Percentiles rank a stretch among this genome's conserved stretches.
Conservation (phyloP, 1,284 basidiomycete genomes). For the Rhodotorula mucilaginosa region DNA sequence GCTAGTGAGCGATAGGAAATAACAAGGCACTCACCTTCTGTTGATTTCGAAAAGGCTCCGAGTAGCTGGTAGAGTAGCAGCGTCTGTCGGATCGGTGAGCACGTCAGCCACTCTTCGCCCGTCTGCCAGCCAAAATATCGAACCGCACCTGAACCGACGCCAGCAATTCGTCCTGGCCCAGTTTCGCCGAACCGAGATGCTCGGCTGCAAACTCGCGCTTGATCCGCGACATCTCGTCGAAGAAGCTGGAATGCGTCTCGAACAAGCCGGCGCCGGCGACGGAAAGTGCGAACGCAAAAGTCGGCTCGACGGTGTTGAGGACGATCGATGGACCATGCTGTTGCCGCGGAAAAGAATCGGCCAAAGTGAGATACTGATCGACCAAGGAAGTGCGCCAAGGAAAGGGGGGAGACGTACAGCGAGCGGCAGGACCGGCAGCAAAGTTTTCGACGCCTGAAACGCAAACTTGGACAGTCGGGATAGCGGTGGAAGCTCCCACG, state of each 20-base stretch:
- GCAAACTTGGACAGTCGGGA: conserved; percentile 8
- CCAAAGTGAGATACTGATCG: no score
- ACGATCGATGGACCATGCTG: conserved; percentile 2
- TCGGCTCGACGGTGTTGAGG: not conserved
- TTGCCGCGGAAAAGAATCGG: no score
- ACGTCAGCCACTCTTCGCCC: no score
- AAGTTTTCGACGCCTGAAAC: not conserved
- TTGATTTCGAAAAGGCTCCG: not conserved
- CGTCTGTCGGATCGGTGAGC: not conserved
- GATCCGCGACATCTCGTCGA: conserved; percentile 1
- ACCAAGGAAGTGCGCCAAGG: no score
- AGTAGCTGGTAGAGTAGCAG: conserved; percentile 8
- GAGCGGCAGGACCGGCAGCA: conserved; percentile 4
- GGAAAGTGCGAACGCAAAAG: conserved; percentile 8
- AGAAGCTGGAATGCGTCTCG: not conserved
- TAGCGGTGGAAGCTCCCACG: conserved; percentile 10
- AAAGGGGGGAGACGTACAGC: not conserved
- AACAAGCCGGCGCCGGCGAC: conserved; percentile 17
- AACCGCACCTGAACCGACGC: not conserved
- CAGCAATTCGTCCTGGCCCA: conserved; percentile 1
- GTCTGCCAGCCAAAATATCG: no score
- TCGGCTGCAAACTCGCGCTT: conserved; percentile 13
- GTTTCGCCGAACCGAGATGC: not conserved
- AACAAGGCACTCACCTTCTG: not conserved
- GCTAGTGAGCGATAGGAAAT: no score